Evolutionary conservation across 148 eudicot species (phyloP), one percentile per base, ranked within the genome.

Genomic region (Nyssa sinensis): DNA sequence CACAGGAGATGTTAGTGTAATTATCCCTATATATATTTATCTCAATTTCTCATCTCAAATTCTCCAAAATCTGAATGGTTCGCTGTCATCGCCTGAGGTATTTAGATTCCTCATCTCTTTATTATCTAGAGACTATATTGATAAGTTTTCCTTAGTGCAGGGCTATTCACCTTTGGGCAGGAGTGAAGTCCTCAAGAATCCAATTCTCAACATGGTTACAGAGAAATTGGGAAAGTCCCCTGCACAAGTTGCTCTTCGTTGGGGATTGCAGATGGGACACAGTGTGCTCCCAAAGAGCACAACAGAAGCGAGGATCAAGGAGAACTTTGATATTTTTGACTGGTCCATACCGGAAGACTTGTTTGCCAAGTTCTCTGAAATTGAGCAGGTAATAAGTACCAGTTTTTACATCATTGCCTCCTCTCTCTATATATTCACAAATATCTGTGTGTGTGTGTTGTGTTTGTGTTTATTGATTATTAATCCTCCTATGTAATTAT

Each of bases 251-350:
- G 89, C 91, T 41, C 87, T 93, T 31, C 90, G 94, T 1, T 93
- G 96, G 97, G 97, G 93, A 12, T 27, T 93, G 34, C 97, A 93
- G 76, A 89, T 82, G 81, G 96, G 96, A 61, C 92, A 93, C 62
- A 86, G 94, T 63, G 86, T 93, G 47, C 92, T 89, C 65, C 97
- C 98, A 11, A 93, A 93, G 81, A 89, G 91, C 73, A 84, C 86
- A 24, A 82, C 37, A 21, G 93, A 93, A 75, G 61, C 88, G 1
- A 74, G 98, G 82, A 84, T 91, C 64, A 91, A 85, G 60, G 91
- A 88, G 73, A 93, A 93, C 73, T 79, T 89, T 28, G 84, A 84
- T 63, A 62, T 89, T 27, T 88, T 88, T 62, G 77, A 77, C 66
- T 91, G 92, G 94, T 84, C 88, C 31, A 91, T 93, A 51, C 94